Evolutionary conservation across 202 grass and related monocot species (phyloP), one percentile per base, ranked within the genome.

Genomic region (Carex arenaria): DNA sequence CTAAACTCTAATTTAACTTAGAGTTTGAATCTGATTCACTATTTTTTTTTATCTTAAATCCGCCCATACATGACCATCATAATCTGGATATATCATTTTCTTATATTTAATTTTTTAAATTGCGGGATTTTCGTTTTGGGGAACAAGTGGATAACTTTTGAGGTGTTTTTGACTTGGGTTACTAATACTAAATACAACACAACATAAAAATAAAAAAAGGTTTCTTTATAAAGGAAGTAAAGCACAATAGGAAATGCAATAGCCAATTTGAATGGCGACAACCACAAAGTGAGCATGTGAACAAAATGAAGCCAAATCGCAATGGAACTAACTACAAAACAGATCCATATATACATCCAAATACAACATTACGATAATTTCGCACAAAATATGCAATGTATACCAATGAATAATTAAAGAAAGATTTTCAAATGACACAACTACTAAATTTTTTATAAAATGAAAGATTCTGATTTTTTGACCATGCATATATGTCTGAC

Each of bases 261-360:
- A 43, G 14, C 34, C 67, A 69, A 42, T 20, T 43, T 67, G 64
- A 70, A 70, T 70, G 67, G 38, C n/a, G 67, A 76, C 49, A 76
- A 76, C 51, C 23, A 56, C 51, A 76, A 75, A 32, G 13, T 54
- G 14, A 76, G 0, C 28, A 76, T 76, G 72, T 76, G 72, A 76
- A 56, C 51, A 30, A 76, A 1, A 56, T 55, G 72, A 55, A 76
- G 13, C 72, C 72, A 76, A 56, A 76, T 76, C 13, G 51, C 72
- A 32, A 55, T 15, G 51, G 26, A 55, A 55, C 72, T 56, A 55
- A n/a, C 72, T 32, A 76, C 72, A 76, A 76, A 56, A 76, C 13
- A 18, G 2, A 30, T 30, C 0, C 12, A 23, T 56, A 55, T 7
- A 7, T 55, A n/a, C 49, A 34, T 76, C 49, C 47, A 76, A 76